Conservation (phyloP, 768 basidiomycete species). For the Psilocybe cyanescens region DNA sequence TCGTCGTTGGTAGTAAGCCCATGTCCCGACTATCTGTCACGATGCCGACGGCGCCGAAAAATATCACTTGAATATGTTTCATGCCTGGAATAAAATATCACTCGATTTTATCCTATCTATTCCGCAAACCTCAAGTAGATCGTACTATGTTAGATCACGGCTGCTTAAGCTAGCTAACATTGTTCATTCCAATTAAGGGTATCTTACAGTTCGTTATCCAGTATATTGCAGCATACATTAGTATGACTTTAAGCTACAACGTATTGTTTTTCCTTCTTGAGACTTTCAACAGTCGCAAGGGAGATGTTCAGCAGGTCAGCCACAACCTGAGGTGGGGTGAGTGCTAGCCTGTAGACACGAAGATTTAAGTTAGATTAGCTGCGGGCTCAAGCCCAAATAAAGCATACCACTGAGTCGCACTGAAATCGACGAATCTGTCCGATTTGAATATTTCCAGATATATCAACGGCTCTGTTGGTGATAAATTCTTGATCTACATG, state of each 20-base stretch:
- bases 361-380: background rate
- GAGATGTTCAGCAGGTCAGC: background rate
- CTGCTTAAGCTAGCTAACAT: too few species aligned
- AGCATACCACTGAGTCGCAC: background rate
- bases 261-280: background rate
- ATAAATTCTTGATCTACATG: background rate
- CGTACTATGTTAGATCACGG: too few species aligned
- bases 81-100: too few species aligned
- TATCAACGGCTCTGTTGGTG: background rate
- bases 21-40: too few species aligned
- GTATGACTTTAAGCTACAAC: background rate
- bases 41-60: too few species aligned
- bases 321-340: background rate
- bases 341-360: background rate
- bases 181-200: too few species aligned
- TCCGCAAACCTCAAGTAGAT: too few species aligned
- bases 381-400: background rate
- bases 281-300: background rate
- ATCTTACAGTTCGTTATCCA: too few species aligned
- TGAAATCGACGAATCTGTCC: background rate
- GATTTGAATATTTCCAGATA: constrained; percentile 1
- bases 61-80: too few species aligned
- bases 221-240: too few species aligned
- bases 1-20: too few species aligned
- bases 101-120: too few species aligned